phyloP scores from a whole-genome alignment of 768 basidiomycete genomes.

The Trametes gibbosa region DNA sequence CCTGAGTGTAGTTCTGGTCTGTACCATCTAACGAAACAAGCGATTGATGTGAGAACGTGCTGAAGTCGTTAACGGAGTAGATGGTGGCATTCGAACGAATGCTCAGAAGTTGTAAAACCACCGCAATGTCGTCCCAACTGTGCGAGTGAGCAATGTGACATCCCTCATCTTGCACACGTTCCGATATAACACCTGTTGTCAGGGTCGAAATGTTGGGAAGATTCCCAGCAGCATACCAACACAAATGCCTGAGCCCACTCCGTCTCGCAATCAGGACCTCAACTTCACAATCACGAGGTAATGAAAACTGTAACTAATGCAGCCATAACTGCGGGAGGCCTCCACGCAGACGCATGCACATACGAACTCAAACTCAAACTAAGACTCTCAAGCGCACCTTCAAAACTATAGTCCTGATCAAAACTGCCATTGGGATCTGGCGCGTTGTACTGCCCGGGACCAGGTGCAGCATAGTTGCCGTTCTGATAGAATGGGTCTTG shows the following conservation, averaged over 20 bases:
- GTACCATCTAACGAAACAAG: conserved; percentile 55
- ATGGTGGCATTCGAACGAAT: neutral
- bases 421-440: conserved; percentile 46
- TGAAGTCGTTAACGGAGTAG: conserved; percentile 1
- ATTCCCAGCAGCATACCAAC: neutral
- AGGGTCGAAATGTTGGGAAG: neutral
- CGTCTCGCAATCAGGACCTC: conserved; percentile 11
- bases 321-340: neutral
- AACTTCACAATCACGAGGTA: neutral
- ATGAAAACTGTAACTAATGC: neutral
- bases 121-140: too few relatives aligned
- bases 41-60: conserved; percentile 22
- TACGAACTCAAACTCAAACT: conserved; percentile 35
- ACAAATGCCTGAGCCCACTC: conserved; percentile 14
- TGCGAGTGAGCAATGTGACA: neutral
- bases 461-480: conserved; percentile 54
- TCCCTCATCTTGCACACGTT: neutral
- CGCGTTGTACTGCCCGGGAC: conserved; percentile 44
- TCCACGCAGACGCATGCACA: neutral
- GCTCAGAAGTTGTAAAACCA: too few relatives aligned
- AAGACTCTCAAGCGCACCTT: conserved; percentile 82
- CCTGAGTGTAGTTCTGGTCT: conserved; percentile 55
- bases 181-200: neutral
- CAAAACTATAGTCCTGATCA: conserved; percentile 64
- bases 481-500: conserved; percentile 72